Evolutionary conservation across 352 stramenopile species (phyloP), one percentile per base, ranked within the genome.

Genomic region (Pythium graminicola): DNA sequence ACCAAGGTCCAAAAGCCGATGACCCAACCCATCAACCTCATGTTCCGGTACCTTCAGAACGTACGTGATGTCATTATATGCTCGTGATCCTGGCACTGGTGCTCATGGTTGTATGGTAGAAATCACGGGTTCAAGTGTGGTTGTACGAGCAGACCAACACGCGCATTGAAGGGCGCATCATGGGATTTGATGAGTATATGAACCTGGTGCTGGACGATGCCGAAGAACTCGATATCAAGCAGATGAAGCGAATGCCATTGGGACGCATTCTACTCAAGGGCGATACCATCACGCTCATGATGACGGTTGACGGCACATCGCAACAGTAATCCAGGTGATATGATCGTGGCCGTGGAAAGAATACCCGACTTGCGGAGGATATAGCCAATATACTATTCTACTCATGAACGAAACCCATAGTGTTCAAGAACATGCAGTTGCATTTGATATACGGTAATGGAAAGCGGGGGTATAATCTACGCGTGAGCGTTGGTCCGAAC

Each of bases 171-270:
- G 97, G 97, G n/a, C 92, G 97, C 47, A 99, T 99, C 71, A 98
- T 94, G 79, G 93, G 94, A 41, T 98, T 98, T 67, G 94, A 98
- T 69, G 94, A 98, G 73, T 99, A 99, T 81, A 99, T 99, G 97
- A 99, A 99, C 78, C 80, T 99, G 38, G 95, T 99, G 31, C 80
- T 99, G 60, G 96, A 99, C 67, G 92, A 99, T 67, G 96, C 96
- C 10, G 92, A 97, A 57, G 96, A 99, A 71, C 70, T 99, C 16
- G 85, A 97, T 59, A 82, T 96, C 43, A 98, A 97, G 72, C 96
- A 91, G 44, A 85, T 96, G 45, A 96, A 96, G 67, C 85, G 85
- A 60, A 96, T 80, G 45, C 76, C 95, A 47, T 76, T 99, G 28
- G 96, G 97, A 13, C 86, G 96, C 52, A 99, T 99, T 73, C 80